Conservation (phyloP, 495 filamentous ascomycete species). For the Aspergillus sclerotiicarbonarius region DNA sequence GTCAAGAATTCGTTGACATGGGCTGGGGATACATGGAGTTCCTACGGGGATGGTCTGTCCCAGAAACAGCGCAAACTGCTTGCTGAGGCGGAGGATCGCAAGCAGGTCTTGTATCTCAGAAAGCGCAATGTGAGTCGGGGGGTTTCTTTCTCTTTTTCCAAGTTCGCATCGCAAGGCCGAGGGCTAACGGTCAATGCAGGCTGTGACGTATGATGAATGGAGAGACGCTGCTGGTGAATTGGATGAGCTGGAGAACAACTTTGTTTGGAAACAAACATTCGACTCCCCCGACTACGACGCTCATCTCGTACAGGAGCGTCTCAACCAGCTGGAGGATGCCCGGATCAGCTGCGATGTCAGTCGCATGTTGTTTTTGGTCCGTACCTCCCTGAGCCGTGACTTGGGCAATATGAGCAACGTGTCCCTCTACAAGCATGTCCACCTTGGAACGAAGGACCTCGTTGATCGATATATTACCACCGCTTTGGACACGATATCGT, state of each 20-base stretch:
- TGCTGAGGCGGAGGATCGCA: slow-evolving; percentile 54
- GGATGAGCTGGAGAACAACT: slow-evolving; percentile 76
- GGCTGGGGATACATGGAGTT: slow-evolving; percentile 48
- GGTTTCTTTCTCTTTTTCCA: not conserved
- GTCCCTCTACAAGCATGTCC: slow-evolving; percentile 77
- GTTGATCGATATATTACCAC: slow-evolving; percentile 86
- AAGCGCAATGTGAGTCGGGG: slow-evolving; percentile 55
- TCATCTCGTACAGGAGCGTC: slow-evolving; percentile 61
- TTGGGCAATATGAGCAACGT: slow-evolving; percentile 84
- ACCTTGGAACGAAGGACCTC: slow-evolving; percentile 81
- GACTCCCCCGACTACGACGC: slow-evolving; percentile 68
- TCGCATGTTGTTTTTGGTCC: slow-evolving; percentile 75
- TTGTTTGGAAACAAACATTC: slow-evolving; percentile 74
- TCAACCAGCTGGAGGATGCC: slow-evolving; percentile 73
- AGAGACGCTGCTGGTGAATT: slow-evolving; percentile 67
- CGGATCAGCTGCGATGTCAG: slow-evolving; percentile 69
- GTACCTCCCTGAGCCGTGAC: slow-evolving; percentile 76
- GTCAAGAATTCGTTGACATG: slow-evolving; percentile 37
- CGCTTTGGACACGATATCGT: slow-evolving; percentile 66
- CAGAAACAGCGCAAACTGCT: slow-evolving; percentile 51
- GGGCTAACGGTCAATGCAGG: slow-evolving; percentile 36
- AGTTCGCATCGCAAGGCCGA: not conserved
- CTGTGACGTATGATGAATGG: slow-evolving; percentile 64
- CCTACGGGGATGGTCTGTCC: slow-evolving; percentile 56
- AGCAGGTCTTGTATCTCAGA: slow-evolving; percentile 59